Conservation (phyloP, 768 basidiomycete genomes). For the Mycena galericulata region DNA sequence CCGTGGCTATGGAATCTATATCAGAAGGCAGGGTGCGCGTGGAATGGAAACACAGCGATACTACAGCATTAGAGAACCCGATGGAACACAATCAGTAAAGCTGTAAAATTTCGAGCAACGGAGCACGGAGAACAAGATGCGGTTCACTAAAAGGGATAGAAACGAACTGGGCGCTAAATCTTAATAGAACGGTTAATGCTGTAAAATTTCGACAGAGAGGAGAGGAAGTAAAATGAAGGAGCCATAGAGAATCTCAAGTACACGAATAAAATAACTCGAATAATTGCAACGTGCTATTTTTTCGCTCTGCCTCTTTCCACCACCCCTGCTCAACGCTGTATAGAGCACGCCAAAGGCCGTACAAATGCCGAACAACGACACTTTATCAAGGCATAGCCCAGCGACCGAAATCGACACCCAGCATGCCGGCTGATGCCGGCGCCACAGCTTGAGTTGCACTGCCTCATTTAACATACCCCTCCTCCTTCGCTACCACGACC, state of each 20-base stretch:
- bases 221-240: too few species aligned
- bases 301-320: too few species aligned
- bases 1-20: constrained; percentile 3
- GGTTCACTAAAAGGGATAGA: not conserved
- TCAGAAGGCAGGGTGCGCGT: constrained; percentile 1
- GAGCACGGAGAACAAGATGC: not conserved
- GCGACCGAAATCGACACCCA: too few species aligned
- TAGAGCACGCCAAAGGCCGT: too few species aligned
- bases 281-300: too few species aligned
- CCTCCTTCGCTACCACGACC: not conserved
- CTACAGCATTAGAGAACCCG: constrained; percentile 5
- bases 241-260: too few species aligned
- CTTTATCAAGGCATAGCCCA: too few species aligned
- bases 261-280: too few species aligned
- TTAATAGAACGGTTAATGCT: not conserved
- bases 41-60: constrained; percentile 1
- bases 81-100: not conserved
- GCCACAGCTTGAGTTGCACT: too few species aligned
- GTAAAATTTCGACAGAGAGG: not conserved
- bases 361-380: too few species aligned
- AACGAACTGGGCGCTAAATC: not conserved
- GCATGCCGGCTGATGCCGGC: too few species aligned
- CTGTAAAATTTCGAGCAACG: not conserved
- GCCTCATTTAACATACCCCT: not conserved
- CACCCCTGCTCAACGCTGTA: too few species aligned